Conservation (phyloP, 768 basidiomycete species). For the Auriscalpium vulgare region DNA sequence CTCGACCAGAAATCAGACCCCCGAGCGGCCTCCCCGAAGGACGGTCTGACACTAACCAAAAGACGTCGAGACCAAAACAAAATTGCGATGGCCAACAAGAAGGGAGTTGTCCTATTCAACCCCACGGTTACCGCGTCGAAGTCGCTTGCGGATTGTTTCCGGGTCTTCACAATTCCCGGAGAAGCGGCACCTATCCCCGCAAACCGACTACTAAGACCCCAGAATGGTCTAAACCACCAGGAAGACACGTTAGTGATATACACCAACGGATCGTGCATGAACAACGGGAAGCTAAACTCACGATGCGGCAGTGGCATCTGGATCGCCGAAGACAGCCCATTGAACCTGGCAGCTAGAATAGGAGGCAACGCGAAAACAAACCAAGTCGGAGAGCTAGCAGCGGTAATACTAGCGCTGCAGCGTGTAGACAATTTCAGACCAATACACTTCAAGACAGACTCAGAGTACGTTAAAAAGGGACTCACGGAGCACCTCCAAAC, state of each 20-base stretch:
- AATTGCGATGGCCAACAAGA: too few species aligned
- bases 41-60: too few species aligned
- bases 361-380: background rate
- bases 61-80: too few species aligned
- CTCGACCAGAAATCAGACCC: too few species aligned
- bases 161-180: background rate
- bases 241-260: background rate
- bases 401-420: background rate
- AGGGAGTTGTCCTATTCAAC: background rate
- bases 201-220: background rate
- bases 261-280: background rate
- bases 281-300: background rate
- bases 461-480: constrained; percentile 5
- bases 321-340: background rate
- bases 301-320: background rate
- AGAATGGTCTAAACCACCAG: background rate
- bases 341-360: background rate
- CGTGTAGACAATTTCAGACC: background rate
- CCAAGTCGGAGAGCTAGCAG: background rate
- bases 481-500: constrained; percentile 1
- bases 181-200: background rate
- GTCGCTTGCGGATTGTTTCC: background rate
- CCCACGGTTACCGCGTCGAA: background rate
- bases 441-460: constrained; percentile 6
- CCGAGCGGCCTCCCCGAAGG: too few species aligned